Evolutionary conservation across 148 eudicot species (phyloP).

Genomic region (Pouteria glomerata): DNA sequence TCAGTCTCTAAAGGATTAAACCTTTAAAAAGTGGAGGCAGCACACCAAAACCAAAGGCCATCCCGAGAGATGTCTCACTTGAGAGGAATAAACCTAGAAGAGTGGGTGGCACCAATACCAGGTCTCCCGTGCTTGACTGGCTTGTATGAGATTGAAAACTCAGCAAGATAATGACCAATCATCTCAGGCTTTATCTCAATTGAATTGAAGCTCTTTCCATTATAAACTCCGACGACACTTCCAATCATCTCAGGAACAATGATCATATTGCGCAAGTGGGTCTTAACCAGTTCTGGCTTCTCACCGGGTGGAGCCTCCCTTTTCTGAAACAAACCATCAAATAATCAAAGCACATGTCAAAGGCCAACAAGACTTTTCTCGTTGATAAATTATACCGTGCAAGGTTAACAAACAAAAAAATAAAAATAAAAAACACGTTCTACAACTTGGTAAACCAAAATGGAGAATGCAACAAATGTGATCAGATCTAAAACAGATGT

Average conservation of each 20-base stretch:
- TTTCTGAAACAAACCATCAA: slow-evolving; percentile 28
- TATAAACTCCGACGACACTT: slow-evolving; percentile 56
- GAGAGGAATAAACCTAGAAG: slow-evolving; percentile 67
- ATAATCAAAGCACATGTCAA: not conserved
- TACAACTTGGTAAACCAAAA: not conserved
- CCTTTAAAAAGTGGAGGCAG: not conserved
- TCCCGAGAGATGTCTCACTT: slow-evolving; percentile 23
- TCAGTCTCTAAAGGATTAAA: not conserved
- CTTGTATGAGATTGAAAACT: slow-evolving; percentile 61
- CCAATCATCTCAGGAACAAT: slow-evolving; percentile 75
- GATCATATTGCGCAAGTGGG: slow-evolving; percentile 58
- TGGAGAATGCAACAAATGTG: not conserved
- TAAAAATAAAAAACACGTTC: not conserved
- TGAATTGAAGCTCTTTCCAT: slow-evolving; percentile 50
- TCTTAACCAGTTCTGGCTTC: slow-evolving; percentile 56
- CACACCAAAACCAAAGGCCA: not conserved
- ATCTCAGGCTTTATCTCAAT: slow-evolving; percentile 69
- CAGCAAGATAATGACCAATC: slow-evolving; percentile 61
- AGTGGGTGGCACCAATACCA: slow-evolving; percentile 74
- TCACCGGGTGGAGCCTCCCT: slow-evolving; percentile 66
- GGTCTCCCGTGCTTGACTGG: slow-evolving; percentile 73
- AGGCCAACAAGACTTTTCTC: not conserved
- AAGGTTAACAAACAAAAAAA: too few species aligned
- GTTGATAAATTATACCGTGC: too few species aligned
- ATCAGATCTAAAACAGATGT: too few species aligned